Conservation (phyloP, 2,329 filamentous ascomycete species). For the Aphanocladium album region DNA sequence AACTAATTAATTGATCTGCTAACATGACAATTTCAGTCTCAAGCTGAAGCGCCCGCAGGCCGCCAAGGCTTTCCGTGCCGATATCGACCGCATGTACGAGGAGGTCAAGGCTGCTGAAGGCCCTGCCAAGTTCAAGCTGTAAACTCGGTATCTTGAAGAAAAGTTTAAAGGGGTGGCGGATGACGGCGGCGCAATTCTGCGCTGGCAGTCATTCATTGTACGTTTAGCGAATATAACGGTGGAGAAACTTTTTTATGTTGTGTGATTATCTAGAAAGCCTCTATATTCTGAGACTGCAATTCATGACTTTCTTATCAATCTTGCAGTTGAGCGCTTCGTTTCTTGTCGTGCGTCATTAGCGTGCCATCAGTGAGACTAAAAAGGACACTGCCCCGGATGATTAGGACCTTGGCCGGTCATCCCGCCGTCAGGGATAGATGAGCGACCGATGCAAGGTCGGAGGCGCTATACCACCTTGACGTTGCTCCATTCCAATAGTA, state of each 20-base stretch:
- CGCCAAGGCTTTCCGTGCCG: conserved; percentile 45
- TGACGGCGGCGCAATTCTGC: not conserved
- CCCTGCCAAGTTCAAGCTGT: conserved; percentile 41
- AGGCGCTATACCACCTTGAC: not conserved
- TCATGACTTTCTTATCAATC: not conserved
- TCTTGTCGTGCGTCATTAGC: not conserved
- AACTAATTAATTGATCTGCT: not conserved
- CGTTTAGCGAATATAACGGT: not conserved
- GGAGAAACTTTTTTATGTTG: not conserved
- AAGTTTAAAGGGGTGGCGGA: not conserved
- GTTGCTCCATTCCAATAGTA: not conserved
- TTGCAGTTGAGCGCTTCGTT: too few relatives aligned
- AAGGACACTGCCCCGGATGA: not conserved
- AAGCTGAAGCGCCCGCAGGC: conserved; percentile 57
- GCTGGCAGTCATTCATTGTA: not conserved
- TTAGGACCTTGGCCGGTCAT: not conserved
- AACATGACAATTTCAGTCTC: conserved; percentile 35
- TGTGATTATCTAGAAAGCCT: conserved; percentile 3
- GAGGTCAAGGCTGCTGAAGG: conserved; percentile 41
- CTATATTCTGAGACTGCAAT: not conserved
- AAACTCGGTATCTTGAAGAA: conserved; percentile 12
- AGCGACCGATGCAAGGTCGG: not conserved
- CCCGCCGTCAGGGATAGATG: not conserved
- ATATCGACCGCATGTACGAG: conserved; percentile 54
- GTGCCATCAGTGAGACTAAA: not conserved